These are phyloP conservation scores for Neofusicoccum kwambonambiense DNA, from an alignment of 2,329 filamentous ascomycete genomes.

Conservation along the genomic window DNA sequence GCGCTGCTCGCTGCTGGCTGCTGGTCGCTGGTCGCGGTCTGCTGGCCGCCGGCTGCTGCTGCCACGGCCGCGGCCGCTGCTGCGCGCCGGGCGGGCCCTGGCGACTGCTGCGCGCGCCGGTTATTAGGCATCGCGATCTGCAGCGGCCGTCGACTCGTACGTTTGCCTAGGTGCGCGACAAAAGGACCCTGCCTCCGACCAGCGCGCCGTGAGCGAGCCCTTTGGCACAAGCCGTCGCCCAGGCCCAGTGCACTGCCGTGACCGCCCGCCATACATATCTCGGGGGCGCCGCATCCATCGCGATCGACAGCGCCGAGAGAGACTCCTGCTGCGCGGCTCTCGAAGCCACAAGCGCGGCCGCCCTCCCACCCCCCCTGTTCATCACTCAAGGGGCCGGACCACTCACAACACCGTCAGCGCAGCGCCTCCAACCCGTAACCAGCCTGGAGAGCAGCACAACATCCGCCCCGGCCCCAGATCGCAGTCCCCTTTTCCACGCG, in stretches of 20 bases:
- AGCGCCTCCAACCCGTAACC: constrained; percentile 13
- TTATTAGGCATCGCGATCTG: constrained; percentile 9
- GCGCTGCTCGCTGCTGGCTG: no score
- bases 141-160: constrained; percentile 2
- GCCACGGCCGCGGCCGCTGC: not conserved
- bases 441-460: constrained; percentile 13
- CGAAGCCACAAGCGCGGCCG: constrained; percentile 15
- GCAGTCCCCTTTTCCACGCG: constrained; percentile 6
- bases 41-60: not conserved
- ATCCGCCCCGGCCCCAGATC: constrained; percentile 13
- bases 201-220: not conserved
- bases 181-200: constrained; percentile 12
- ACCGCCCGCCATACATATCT: not conserved
- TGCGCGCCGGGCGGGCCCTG: not conserved
- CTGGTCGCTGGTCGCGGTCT: no score
- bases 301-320: constrained; percentile 14
- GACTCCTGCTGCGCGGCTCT: constrained; percentile 10
- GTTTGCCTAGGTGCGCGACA: not conserved
- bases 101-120: not conserved
- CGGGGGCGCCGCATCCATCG: not conserved
- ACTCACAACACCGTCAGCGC: constrained; percentile 9
- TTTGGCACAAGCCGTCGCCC: no score
- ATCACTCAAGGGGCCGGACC: constrained; percentile 15
- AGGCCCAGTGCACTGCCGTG: no score
- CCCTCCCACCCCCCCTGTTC: constrained; percentile 1